Base-by-base conservation (phyloP, 2,329 filamentous ascomycete species). In the Xylaria sp. region DNA sequence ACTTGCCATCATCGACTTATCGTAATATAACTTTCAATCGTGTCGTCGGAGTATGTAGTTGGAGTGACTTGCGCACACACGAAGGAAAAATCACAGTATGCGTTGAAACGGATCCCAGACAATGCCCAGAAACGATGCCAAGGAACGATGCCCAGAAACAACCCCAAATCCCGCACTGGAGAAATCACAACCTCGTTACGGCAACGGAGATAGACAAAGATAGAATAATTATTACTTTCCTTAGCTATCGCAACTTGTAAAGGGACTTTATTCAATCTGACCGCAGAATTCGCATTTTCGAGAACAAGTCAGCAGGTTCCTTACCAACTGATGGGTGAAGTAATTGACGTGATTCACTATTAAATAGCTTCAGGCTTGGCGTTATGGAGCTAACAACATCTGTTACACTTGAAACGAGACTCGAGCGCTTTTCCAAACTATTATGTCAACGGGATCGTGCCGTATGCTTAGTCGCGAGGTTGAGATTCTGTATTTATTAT, bases 21-120 rank as follows among this genome's bases (percentile, higher is more conserved):
- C 6, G 11, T 49, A n/a, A 51, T 31, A n/a, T n/a, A 23, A 17
- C 7, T 31, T 31, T 53, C 6, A n/a, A 53, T 31, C 13, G 1
- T 17, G 46, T 31, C 11, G 48, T 40, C 20, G 36, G 33, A 36
- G 28, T 59, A 56, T 7, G 44, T 38, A 28, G 31, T 42, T 20
- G 28, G 17, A 26, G 4, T 48, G 33, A 13, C 17, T 31, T 56
- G 28, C 26, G 4, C 28, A 11, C 51, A 23, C 11, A 23, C 23
- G 46, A 36, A 28, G 10, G 17, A 46, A 49, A 38, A 49, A 38
- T 56, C 63, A 23, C 15, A 15, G 20, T 40, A 46, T 6, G 17
- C 17, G 20, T 59, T 63, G 53, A 59, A 58, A 66, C 53, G 11
- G 6, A 59, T 48, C 53, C 59, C 53, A 62, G 44, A 66, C 64